A percentile compares a stretch with the other conserved stretches of the same genome.
These are phyloP conservation scores for Podaxis sp. DNA, from an alignment of 768 basidiomycete species.

Conservation along the genomic window DNA sequence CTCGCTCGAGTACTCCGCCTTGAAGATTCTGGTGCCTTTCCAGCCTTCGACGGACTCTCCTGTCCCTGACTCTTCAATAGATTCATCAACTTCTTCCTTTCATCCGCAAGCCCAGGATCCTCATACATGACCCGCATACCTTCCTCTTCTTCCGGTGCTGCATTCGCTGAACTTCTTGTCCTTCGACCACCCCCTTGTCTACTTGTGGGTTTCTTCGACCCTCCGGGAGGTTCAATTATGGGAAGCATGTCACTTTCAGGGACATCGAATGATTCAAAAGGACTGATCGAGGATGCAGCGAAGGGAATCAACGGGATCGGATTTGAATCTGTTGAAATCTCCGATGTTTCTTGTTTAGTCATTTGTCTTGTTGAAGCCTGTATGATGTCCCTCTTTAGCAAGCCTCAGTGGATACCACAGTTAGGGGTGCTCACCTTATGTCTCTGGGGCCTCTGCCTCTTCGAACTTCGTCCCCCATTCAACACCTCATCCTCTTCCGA, in stretches of 20 bases:
- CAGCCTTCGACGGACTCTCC: conserved; percentile 10
- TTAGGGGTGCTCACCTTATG: conserved; percentile 28
- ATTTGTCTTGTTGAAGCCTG: conserved; percentile 40
- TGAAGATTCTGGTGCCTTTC: conserved; percentile 7
- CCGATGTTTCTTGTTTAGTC: conserved; percentile 30
- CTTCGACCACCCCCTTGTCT: conserved; percentile 20
- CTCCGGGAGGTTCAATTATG: background rate
- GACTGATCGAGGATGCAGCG: conserved; percentile 23
- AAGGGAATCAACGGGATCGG: conserved; percentile 3
- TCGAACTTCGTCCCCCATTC: conserved; percentile 20
- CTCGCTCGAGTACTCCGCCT: conserved; percentile 17
- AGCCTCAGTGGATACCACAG: too few relatives aligned
- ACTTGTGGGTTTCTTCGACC: background rate
- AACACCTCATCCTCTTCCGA: conserved; percentile 37
- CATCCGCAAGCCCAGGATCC: conserved; percentile 62
- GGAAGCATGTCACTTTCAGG: conserved; percentile 9
- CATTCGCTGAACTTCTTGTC: conserved; percentile 18
- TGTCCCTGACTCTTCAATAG: conserved; percentile 38
- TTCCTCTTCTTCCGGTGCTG: conserved; percentile 32
- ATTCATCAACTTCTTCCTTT: conserved; percentile 56
- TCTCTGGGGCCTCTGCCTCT: conserved; percentile 38
- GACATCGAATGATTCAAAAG: conserved; percentile 27
- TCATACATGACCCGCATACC: conserved; percentile 64
- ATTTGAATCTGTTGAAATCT: background rate
- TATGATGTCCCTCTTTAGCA: background rate